Conservation (phyloP, 2,329 filamentous ascomycete genomes). For the Xylariaceae sp. region DNA sequence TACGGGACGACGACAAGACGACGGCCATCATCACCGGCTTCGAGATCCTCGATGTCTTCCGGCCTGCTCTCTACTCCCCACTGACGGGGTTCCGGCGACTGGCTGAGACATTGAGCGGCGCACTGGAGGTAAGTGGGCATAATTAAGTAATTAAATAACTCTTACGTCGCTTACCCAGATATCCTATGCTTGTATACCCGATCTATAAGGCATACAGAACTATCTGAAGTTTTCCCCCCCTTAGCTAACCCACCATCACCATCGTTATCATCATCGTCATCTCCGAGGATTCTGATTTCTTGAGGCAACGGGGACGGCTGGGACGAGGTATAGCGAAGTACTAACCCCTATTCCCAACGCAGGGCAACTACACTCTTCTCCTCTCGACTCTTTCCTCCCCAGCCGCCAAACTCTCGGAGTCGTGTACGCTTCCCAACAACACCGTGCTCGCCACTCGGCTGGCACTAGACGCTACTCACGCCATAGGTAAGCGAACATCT, state of each 20-base stretch:
- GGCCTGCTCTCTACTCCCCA: constrained; percentile 37
- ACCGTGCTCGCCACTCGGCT: not conserved
- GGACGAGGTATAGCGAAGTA: not conserved
- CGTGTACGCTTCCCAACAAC: not conserved
- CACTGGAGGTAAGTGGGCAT: constrained; percentile 15
- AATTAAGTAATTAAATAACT: not conserved
- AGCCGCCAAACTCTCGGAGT: not conserved
- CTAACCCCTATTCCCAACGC: not conserved
- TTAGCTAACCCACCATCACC: no score
- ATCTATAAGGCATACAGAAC: no score
- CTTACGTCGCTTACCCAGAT: not conserved
- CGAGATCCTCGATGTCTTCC: constrained; percentile 37
- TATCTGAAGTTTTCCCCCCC: no score
- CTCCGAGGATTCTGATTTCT: no score
- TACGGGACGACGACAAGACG: constrained; percentile 26
- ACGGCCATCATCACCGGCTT: constrained; percentile 36
- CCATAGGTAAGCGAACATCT: not conserved
- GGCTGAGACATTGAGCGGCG: constrained; percentile 26
- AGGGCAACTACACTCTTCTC: constrained; percentile 33
- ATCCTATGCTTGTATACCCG: no score
- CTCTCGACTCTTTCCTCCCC: not conserved
- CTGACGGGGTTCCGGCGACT: constrained; percentile 13
- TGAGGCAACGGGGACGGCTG: no score
- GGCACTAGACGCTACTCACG: not conserved
- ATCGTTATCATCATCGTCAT: no score